A percentile compares a stretch with the other conserved stretches of the same genome.
phyloP scores from a whole-genome alignment of 371 early-diverging fungal genomes.

The Dentiscutata heterogama region DNA sequence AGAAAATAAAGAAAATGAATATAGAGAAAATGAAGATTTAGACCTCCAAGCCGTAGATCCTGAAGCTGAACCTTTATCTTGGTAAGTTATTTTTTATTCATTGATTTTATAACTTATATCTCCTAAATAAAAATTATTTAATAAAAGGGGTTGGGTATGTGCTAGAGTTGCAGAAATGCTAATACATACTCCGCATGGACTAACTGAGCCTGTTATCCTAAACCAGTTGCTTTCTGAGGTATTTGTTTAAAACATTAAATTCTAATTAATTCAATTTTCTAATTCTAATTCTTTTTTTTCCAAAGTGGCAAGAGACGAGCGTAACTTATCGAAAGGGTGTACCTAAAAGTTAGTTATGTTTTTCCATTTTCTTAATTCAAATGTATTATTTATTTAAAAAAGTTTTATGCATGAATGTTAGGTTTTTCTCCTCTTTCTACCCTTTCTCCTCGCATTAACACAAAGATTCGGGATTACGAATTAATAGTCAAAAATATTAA shows the following conservation, averaged over 20 bases:
- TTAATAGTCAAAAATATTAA: not conserved
- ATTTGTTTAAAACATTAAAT: not conserved
- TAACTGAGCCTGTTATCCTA: not conserved
- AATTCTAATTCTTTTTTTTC: not conserved
- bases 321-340: not conserved
- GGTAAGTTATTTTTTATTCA: not conserved
- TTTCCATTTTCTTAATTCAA: not conserved
- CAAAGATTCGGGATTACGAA: conserved; percentile 1
- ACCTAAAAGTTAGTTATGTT: not conserved
- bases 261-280: no score
- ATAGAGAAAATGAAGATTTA: not conserved
- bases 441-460: not conserved
- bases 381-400: not conserved
- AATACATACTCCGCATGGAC: conserved; percentile 9
- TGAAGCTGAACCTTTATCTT: not conserved
- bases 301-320: conserved; percentile 10
- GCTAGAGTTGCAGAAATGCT: conserved; percentile 26
- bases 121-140: not conserved
- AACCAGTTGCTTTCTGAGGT: not conserved
- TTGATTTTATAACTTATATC: not conserved
- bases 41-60: not conserved
- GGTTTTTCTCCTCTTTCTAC: not conserved
- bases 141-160: conserved; percentile 23
- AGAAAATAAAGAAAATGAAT: conserved; percentile 6
- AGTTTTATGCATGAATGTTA: not conserved